These are phyloP conservation scores for Cetradonia linearis DNA, from an alignment of 495 filamentous ascomycete genomes.

Conservation along the genomic window DNA sequence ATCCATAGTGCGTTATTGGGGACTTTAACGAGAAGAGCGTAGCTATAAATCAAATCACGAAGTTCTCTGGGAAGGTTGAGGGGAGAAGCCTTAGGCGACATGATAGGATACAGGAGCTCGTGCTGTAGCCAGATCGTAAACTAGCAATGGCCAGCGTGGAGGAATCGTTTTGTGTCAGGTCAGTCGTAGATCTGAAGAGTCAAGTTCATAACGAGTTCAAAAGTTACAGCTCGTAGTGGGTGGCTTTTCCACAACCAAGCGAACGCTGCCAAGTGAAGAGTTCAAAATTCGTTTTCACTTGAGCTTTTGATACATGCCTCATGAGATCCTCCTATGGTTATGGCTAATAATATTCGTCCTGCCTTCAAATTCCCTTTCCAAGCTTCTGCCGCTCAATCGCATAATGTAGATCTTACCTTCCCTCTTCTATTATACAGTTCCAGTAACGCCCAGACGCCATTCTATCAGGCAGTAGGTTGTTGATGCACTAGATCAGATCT, in stretches of 20 bases:
- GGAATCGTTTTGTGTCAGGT: not conserved
- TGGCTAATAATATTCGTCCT: not conserved
- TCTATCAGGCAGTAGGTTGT: not conserved
- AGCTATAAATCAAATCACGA: not conserved
- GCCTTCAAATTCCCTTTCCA: not conserved
- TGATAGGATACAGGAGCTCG: not conserved
- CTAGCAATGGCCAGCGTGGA: not conserved
- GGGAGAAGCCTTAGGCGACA: not conserved
- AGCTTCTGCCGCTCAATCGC: slow-evolving; percentile 2
- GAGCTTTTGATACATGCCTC: slow-evolving; percentile 8
- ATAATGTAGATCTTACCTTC: not conserved
- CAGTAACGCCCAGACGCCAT: not conserved
- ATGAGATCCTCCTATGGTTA: not conserved
- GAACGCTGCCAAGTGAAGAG: not conserved
- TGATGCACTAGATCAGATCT: not conserved
- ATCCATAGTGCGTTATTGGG: not conserved
- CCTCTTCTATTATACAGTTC: not conserved
- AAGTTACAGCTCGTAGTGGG: too few species aligned
- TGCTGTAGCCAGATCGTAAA: not conserved
- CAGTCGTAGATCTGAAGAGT: not conserved
- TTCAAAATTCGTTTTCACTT: not conserved
- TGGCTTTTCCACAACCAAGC: too few species aligned
- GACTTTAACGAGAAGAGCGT: not conserved
- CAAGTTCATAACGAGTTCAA: not conserved
- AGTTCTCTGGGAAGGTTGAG: not conserved